These are phyloP conservation scores for Collybia mongolica DNA, from an alignment of 768 basidiomycete species.

Conservation along the genomic window DNA sequence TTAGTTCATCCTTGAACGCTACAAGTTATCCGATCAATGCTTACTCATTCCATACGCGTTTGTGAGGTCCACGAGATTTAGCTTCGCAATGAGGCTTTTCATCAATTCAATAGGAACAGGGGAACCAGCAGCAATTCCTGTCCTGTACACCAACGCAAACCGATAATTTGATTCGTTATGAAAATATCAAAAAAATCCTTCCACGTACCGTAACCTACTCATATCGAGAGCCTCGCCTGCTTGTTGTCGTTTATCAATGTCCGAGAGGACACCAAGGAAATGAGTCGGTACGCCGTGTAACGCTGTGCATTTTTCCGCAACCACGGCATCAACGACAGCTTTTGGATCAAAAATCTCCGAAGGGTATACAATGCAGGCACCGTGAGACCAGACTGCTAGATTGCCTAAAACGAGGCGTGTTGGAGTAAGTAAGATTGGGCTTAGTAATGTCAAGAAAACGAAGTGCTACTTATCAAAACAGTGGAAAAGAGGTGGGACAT, in stretches of 20 bases:
- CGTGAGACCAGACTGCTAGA: constrained; percentile 74
- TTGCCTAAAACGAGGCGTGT: constrained; percentile 81
- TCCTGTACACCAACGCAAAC: constrained; percentile 37
- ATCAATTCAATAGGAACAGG: constrained; percentile 79
- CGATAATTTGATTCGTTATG: not conserved
- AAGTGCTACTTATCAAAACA: constrained; percentile 77
- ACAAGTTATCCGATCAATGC: constrained; percentile 21
- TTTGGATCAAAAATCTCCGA: constrained; percentile 62
- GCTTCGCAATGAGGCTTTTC: constrained; percentile 62
- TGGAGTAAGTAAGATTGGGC: constrained; percentile 8
- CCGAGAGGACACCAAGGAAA: constrained; percentile 71
- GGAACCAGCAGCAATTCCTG: constrained; percentile 81
- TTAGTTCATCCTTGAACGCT: not conserved
- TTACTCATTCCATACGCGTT: constrained; percentile 87
- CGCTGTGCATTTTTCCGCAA: constrained; percentile 69
- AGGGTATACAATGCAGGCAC: constrained; percentile 73
- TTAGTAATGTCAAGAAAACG: not conserved
- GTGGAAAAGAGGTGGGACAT: constrained; percentile 82
- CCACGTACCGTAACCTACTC: constrained; percentile 49
- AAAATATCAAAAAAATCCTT: not conserved
- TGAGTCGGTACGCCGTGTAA: constrained; percentile 87
- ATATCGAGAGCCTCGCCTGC: constrained; percentile 48
- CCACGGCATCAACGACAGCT: constrained; percentile 69
- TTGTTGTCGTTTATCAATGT: constrained; percentile 55
- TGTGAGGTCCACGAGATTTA: constrained; percentile 71